Conservation (phyloP, 2,329 filamentous ascomycete species). For the Thelonectria olida region DNA sequence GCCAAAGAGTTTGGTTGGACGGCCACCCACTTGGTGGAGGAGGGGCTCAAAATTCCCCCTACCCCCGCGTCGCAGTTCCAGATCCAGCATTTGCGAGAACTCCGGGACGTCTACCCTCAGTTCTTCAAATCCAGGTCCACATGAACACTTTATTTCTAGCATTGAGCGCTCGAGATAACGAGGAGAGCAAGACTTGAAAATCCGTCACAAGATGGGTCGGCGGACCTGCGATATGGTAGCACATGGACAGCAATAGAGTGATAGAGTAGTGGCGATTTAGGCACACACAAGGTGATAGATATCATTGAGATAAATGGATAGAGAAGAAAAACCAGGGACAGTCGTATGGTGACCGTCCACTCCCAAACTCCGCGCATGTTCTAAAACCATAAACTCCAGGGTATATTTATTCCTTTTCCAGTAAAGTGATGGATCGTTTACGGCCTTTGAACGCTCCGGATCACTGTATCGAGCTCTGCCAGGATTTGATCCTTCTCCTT, state of each 20-base stretch:
- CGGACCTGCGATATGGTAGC: not conserved
- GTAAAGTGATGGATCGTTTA: slow-evolving; percentile 43
- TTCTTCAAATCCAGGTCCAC: slow-evolving; percentile 73
- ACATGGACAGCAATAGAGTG: not conserved
- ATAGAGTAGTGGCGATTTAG: slow-evolving; percentile 29
- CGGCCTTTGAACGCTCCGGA: slow-evolving; percentile 67
- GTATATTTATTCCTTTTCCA: not conserved
- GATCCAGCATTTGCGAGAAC: slow-evolving; percentile 78
- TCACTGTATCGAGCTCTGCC: slow-evolving; percentile 67
- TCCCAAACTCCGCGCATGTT: slow-evolving; percentile 28
- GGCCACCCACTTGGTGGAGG: slow-evolving; percentile 85
- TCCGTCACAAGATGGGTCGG: not conserved
- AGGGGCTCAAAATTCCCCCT: slow-evolving; percentile 70
- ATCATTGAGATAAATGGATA: slow-evolving; percentile 22
- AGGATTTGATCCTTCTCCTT: slow-evolving; percentile 71
- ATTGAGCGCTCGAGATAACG: not conserved
- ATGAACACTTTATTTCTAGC: not conserved
- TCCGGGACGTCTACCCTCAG: slow-evolving; percentile 81
- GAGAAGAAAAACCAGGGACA: not conserved
- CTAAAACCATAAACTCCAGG: slow-evolving; percentile 6
- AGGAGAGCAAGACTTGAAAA: not conserved
- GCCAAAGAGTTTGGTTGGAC: slow-evolving; percentile 87
- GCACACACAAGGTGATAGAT: slow-evolving; percentile 21
- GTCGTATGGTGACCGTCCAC: not conserved
- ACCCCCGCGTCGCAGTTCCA: slow-evolving; percentile 76